Percentiles rank a stretch among this genome's conserved stretches.
phyloP scores from a whole-genome alignment of 495 filamentous ascomycete genomes.

The Aspergillus sclerotioniger region DNA sequence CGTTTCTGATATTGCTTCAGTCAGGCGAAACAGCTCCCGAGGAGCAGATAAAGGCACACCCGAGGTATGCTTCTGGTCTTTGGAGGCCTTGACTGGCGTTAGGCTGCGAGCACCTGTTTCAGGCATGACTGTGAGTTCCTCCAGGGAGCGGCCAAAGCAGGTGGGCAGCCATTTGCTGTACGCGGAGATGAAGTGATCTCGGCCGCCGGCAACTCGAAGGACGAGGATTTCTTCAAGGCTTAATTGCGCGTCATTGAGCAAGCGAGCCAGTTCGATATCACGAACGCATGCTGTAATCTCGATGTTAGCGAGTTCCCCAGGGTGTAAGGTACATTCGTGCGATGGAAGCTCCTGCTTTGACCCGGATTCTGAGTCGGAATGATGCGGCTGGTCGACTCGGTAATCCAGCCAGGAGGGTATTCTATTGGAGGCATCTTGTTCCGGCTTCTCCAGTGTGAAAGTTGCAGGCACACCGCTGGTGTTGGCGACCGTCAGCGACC shows the following conservation, averaged over 20 bases:
- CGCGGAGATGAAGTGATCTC: conserved; percentile 89
- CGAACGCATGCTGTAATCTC: conserved; percentile 63
- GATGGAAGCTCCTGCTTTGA: conserved; percentile 30
- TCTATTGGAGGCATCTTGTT: conserved; percentile 40
- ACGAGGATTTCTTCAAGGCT: conserved; percentile 83
- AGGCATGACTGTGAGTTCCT: conserved; percentile 80
- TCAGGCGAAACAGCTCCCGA: conserved; percentile 82
- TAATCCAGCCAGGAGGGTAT: conserved; percentile 65
- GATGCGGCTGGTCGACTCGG: conserved; percentile 52
- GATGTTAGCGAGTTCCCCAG: conserved; percentile 76
- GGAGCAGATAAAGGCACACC: conserved; percentile 68
- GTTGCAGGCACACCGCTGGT: conserved; percentile 76
- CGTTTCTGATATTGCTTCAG: conserved; percentile 74
- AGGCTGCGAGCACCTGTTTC: conserved; percentile 66
- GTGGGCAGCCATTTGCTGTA: conserved; percentile 75
- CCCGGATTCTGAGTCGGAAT: conserved; percentile 27
- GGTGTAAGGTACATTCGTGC: conserved; percentile 62
- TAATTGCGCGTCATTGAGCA: conserved; percentile 65
- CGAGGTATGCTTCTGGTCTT: conserved; percentile 37
- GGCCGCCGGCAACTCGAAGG: conserved; percentile 77
- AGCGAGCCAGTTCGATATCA: conserved; percentile 58
- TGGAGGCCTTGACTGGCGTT: conserved; percentile 23
- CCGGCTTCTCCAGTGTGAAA: conserved; percentile 69
- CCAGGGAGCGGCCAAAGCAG: conserved; percentile 77
- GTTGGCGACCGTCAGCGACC: conserved; percentile 81